Evolutionary conservation across 495 filamentous ascomycete genomes (phyloP).

Genomic region (Penicillium macrosclerotiorum): DNA sequence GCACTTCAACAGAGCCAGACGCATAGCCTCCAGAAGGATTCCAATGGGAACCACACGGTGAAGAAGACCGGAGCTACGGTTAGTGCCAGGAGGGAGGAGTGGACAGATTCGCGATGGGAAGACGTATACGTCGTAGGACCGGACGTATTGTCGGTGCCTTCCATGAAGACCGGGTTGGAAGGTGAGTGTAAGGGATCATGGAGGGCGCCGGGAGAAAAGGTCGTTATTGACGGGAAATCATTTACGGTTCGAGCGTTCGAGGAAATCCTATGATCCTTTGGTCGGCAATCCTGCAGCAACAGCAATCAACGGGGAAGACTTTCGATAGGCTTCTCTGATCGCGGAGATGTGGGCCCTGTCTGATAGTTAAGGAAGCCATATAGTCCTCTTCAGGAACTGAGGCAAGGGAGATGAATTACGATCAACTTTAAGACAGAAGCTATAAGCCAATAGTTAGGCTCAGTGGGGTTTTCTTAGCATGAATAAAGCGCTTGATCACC

Average conservation of each 20-base stretch:
- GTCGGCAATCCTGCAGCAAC: no score
- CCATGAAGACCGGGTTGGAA: constrained; percentile 21
- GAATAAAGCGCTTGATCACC: no score
- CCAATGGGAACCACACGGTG: constrained; percentile 13
- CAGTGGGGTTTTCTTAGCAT: no score
- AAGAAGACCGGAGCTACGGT: constrained; percentile 30
- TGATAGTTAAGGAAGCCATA: no score
- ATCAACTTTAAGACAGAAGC: no score
- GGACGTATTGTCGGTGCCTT: constrained; percentile 21
- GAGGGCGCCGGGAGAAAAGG: constrained; percentile 23
- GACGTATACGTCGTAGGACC: constrained; percentile 30
- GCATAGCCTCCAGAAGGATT: constrained; percentile 9
- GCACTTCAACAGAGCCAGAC: constrained; percentile 33
- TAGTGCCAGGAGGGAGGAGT: constrained; percentile 40
- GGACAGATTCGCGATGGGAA: constrained; percentile 20
- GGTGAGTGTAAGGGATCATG: constrained; percentile 17
- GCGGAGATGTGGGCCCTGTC: no score
- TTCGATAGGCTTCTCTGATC: no score
- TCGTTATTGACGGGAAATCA: constrained; percentile 23
- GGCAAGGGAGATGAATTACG: no score
- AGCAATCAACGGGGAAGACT: no score
- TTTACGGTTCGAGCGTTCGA: constrained; percentile 39
- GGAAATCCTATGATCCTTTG: constrained; percentile 9
- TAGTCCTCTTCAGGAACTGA: no score
- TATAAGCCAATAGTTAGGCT: no score